Base-by-base conservation (phyloP, 345 rosid genomes). In the Dovyalis caffra region DNA sequence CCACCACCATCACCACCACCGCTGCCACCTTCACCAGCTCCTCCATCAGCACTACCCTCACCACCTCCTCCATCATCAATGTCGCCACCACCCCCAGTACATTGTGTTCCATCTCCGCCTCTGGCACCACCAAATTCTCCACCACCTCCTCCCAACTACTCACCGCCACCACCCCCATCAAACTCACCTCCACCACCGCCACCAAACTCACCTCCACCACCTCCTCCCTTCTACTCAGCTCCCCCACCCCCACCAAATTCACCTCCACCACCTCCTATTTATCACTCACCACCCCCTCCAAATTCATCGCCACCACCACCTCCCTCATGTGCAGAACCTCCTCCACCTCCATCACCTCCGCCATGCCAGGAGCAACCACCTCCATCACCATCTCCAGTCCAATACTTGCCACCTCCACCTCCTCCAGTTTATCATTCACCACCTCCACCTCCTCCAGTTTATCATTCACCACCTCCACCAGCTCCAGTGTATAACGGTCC, bases 401-500 rank as follows among this genome's bases (percentile, higher is more conserved):
- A 49, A 49, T 49, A 49, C 56, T 6, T 49, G 29, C 73, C 78
- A 0, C 81, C 81, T 20, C 79, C 85, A 6, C 66, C 75, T n/a
- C 65, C 72, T 14, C 70, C 33, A 66, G 49, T 47, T 32, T 56
- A 20, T 38, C 31, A 51, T 35, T 28, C 33, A 33, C 71, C 72
- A n/a, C 76, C 72, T 4, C 79, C 76, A 6, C 66, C 75, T n/a
- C 65, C 72, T 14, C 70, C 33, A 66, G 49, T 47, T 32, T 56
- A 20, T 38, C 31, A 51, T 35, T 28, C 33, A 33, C 71, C 72
- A n/a, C 76, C 72, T 4, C 79, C 76, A 53, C 75, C 61, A 37
- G 45, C 80, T 72, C 82, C 77, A 10, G 45, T 25, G 31, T 75
- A 62, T 57, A 11, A 63, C 53, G 77, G 71, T 21, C 86, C 81